Conservation (phyloP, 1,284 basidiomycete genomes). For the Microbotryum scabiosae region DNA sequence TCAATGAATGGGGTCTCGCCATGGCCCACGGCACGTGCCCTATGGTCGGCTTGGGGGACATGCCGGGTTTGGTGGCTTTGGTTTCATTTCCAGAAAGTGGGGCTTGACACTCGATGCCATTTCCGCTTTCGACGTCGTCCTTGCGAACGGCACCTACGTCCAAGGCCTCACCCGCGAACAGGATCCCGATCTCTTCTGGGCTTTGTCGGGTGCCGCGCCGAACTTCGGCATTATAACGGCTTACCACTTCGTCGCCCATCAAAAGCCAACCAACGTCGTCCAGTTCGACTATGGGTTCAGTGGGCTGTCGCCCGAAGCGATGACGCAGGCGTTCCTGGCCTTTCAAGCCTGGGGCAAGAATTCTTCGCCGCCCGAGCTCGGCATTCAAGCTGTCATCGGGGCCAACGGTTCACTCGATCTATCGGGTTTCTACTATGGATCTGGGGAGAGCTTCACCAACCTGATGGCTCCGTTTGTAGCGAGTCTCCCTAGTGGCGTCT, state of each 20-base stretch:
- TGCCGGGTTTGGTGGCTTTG: conserved; percentile 33
- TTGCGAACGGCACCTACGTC: conserved; percentile 38
- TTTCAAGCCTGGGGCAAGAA: conserved; percentile 13
- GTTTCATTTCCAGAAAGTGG: conserved; percentile 36
- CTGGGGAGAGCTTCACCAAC: background rate
- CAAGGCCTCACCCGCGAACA: conserved; percentile 25
- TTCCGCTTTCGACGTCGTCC: conserved; percentile 38
- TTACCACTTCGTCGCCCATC: conserved; percentile 14
- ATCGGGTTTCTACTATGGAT: conserved; percentile 14
- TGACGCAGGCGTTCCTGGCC: conserved; percentile 5
- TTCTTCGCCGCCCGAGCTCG: conserved; percentile 17
- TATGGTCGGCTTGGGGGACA: conserved; percentile 39
- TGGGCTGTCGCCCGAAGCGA: too few species aligned
- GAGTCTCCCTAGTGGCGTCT: background rate
- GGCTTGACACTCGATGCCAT: conserved; percentile 38
- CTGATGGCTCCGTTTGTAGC: too few species aligned
- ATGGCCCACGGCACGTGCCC: conserved; percentile 39
- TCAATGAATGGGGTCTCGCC: conserved; percentile 35
- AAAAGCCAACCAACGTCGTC: too few species aligned
- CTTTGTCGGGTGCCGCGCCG: conserved; percentile 38
- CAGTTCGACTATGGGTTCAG: too few species aligned
- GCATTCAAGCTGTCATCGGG: conserved; percentile 7
- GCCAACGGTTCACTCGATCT: conserved; percentile 2
- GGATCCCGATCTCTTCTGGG: conserved; percentile 28
- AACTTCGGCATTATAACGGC: conserved; percentile 40